These are phyloP conservation scores for Phytopythium delawarense DNA, from an alignment of 352 stramenopile genomes.

Conservation along the genomic window DNA sequence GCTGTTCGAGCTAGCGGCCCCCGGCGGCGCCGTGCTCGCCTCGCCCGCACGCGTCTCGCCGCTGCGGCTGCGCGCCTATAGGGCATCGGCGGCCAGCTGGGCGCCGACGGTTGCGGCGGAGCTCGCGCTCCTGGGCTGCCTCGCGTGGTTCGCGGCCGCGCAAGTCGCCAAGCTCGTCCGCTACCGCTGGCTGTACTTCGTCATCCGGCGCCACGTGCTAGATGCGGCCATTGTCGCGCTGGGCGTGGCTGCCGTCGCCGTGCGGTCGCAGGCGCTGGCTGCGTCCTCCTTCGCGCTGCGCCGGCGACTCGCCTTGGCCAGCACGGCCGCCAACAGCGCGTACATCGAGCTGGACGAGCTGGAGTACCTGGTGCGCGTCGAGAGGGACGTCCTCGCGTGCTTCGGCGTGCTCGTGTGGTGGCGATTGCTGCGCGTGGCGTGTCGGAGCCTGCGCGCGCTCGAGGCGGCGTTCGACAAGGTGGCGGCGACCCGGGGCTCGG, in stretches of 20 bases:
- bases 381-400: conserved; percentile 31
- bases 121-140: conserved; percentile 31
- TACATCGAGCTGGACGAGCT: conserved; percentile 34
- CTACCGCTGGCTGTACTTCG: conserved; percentile 64
- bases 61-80: conserved; percentile 50
- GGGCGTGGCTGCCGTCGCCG: conserved; percentile 27
- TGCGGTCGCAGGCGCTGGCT: conserved; percentile 30
- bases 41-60: conserved; percentile 25
- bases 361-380: conserved; percentile 24
- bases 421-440: conserved; percentile 40
- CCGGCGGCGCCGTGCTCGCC: conserved; percentile 28
- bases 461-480: conserved; percentile 39
- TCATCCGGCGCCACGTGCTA: conserved; percentile 40
- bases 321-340: conserved; percentile 9
- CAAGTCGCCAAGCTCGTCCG: conserved; percentile 48
- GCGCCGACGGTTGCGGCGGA: conserved; percentile 44
- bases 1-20: conserved; percentile 47
- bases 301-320: conserved; percentile 20
- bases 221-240: conserved; percentile 50
- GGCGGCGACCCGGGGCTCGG: conserved; percentile 22
- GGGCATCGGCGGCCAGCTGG: conserved; percentile 32
- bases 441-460: conserved; percentile 36
- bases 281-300: conserved; percentile 33
- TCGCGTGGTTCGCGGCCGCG: conserved; percentile 41
- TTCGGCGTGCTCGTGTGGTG: conserved; percentile 58